Evolutionary conservation across 345 rosid genomes (phyloP).

Genomic region (Eucalyptus decipiens): DNA sequence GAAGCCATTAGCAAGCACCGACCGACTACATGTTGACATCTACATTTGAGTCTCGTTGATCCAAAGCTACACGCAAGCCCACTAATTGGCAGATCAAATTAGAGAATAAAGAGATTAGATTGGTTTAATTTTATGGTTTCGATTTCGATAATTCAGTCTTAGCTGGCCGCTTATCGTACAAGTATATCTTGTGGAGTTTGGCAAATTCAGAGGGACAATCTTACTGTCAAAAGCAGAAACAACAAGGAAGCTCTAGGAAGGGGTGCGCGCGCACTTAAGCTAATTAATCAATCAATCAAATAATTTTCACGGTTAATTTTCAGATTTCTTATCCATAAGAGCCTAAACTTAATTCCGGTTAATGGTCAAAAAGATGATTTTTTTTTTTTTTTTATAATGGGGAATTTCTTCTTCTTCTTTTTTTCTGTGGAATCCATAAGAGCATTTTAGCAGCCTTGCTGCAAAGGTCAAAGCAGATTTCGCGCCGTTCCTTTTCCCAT

Average conservation of each 20-base stretch:
- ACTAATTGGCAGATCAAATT: background rate
- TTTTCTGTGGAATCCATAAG: background rate
- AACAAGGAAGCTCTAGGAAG: background rate
- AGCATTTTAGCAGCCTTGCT: background rate
- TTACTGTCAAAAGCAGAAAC: background rate
- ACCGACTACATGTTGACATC: background rate
- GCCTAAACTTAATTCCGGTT: background rate
- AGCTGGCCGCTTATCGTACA: background rate
- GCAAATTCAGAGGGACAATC: background rate
- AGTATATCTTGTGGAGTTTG: background rate
- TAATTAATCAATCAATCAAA: background rate
- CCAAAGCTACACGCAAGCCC: background rate
- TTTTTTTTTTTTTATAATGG: background rate
- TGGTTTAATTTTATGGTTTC: background rate
- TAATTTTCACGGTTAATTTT: background rate
- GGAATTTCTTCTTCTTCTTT: background rate
- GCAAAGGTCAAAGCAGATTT: background rate
- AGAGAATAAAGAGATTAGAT: background rate
- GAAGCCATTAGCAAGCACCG: background rate
- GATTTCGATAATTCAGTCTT: background rate
- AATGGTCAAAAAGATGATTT: background rate
- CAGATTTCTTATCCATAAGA: background rate
- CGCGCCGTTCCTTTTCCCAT: background rate
- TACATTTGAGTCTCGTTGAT: background rate
- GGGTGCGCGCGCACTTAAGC: background rate